Base-by-base conservation (phyloP, 768 basidiomycete genomes). In the Amanita phalloides region DNA sequence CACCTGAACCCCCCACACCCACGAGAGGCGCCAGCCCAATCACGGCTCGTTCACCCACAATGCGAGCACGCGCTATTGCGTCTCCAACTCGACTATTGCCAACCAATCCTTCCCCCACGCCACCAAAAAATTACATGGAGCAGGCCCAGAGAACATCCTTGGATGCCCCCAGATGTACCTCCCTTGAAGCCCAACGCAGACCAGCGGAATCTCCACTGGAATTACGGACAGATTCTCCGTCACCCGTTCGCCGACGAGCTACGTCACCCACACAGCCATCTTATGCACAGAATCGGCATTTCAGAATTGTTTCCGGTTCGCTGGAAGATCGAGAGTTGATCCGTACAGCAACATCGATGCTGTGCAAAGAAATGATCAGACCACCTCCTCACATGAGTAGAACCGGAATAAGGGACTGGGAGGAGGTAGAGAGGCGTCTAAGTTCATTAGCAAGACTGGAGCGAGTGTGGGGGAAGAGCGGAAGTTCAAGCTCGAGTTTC, bases 401-500 rank as follows among this genome's bases (percentile, higher is more conserved):
- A 48, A 71, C 68, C 35, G 76, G 74, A 23, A 56, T 70, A 41
- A 71, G 68, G 59, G 83, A 86, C 51, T 86, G 81, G 77, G 83
- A 84, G 53, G 86, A 86, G 61, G 85, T 90, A 6, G 87, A 91
- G 65, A 67, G 76, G 7, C 71, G 85, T 47, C 67, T 84, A 57
- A 70, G 77, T 10, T 68, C 74, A 1, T 65, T 93, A 49, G 73
- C 71, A 20, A 71, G 88, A 50, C 69, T 87, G 51, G 90, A 92
- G 63, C 75, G 84, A 42, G 76, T 84, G 17, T 91, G 89, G 90
- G 78, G 78, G 3, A 82, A 75, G 72, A 84, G 71, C 60, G 78
- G 71, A 1, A 69, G 72, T 50, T 71, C 71, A n/a, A 68, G 69
- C 13, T 77, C 58, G 23, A 60, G 37, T 21, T 39, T 28, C 21